Conservation (phyloP, 495 filamentous ascomycete species). For the Aspergillus haitiensis region DNA sequence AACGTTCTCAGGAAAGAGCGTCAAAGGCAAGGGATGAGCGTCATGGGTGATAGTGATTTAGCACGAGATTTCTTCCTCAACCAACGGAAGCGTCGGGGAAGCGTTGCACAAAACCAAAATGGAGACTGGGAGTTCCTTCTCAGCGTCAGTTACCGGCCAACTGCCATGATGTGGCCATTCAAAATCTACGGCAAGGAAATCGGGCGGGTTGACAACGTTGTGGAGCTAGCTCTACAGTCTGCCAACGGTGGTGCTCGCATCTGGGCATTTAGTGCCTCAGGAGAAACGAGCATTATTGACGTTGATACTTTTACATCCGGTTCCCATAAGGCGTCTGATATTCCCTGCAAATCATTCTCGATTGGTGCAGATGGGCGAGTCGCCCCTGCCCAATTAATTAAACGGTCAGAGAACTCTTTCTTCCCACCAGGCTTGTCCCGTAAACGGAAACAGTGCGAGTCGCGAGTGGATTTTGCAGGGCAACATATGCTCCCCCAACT, state of each 20-base stretch:
- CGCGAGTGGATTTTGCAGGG: constrained; percentile 28
- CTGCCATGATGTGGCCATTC: constrained; percentile 44
- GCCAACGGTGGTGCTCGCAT: constrained; percentile 37
- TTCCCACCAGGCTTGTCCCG: constrained; percentile 19
- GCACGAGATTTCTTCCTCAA: constrained; percentile 39
- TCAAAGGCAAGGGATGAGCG: constrained; percentile 33
- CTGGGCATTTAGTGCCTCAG: constrained; percentile 42
- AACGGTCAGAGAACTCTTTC: constrained; percentile 14
- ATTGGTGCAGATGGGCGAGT: constrained; percentile 35
- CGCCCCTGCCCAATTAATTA: constrained; percentile 22
- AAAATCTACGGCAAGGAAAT: constrained; percentile 48
- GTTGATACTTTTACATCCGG: constrained; percentile 36
- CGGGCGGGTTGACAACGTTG: constrained; percentile 35
- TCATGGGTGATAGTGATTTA: constrained; percentile 41
- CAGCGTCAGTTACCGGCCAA: constrained; percentile 37
- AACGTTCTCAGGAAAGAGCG: constrained; percentile 44
- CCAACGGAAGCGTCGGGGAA: constrained; percentile 32
- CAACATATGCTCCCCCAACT: constrained; percentile 22
- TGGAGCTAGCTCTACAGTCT: constrained; percentile 42
- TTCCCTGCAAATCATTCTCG: constrained; percentile 29
- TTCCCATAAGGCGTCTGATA: constrained; percentile 13
- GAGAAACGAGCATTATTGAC: constrained; percentile 37
- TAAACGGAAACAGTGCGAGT: constrained; percentile 35
- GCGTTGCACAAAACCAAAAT: constrained; percentile 39
- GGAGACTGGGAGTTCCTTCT: constrained; percentile 45